Evolutionary conservation across 2,329 filamentous ascomycete species (phyloP).

Genomic region (Diaporthe citrichinensis): DNA sequence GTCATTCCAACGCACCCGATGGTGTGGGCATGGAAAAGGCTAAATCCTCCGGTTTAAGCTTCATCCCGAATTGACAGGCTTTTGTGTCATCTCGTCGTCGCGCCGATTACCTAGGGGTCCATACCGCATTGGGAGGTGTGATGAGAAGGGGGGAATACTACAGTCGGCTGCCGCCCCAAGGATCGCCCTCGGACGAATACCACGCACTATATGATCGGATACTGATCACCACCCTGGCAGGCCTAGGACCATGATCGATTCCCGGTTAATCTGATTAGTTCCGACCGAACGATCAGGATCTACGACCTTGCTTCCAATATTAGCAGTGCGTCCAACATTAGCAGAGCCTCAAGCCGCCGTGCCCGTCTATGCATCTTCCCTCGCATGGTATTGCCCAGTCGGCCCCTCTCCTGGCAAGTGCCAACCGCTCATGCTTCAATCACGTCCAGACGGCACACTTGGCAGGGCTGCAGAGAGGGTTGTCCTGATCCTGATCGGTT

Average conservation of each 20-base stretch:
- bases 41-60: slow-evolving; percentile 28
- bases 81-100: slow-evolving; percentile 24
- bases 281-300: slow-evolving; percentile 14
- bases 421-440: slow-evolving; percentile 7
- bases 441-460: background rate
- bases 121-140: slow-evolving; percentile 23
- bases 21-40: background rate
- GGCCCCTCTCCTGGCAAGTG: slow-evolving; percentile 7
- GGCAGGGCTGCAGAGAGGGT: background rate
- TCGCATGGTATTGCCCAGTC: slow-evolving; percentile 24
- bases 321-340: background rate
- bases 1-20: background rate
- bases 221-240: slow-evolving; percentile 14
- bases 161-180: background rate
- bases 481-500: no score
- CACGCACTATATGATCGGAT: slow-evolving; percentile 6
- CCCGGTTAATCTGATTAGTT: slow-evolving; percentile 2
- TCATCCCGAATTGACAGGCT: slow-evolving; percentile 16
- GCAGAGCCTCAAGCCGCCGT: background rate
- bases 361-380: background rate
- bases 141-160: background rate
- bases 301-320: slow-evolving; percentile 3
- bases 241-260: background rate
- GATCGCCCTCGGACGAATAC: slow-evolving; percentile 13
- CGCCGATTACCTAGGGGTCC: slow-evolving; percentile 20